Percentiles rank a stretch among this genome's conserved stretches.
These are phyloP conservation scores for Cajanus cajan DNA, from an alignment of 306 rosid genomes.

Conservation along the genomic window DNA sequence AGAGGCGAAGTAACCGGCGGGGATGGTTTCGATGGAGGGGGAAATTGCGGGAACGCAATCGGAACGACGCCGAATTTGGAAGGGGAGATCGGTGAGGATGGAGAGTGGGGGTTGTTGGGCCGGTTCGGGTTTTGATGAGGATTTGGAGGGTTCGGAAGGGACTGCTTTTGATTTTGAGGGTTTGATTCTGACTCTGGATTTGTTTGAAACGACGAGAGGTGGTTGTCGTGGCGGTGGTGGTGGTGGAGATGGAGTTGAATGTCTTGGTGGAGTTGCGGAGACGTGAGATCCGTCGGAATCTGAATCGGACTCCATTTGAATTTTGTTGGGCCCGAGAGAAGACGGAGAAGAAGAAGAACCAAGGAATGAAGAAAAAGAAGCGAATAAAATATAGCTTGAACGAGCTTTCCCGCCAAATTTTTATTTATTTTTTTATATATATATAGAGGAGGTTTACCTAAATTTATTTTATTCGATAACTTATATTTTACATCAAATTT, in stretches of 20 bases:
- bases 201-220: conserved; percentile 27
- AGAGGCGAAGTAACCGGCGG: conserved; percentile 59
- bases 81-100: conserved; percentile 45
- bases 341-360: not conserved
- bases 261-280: conserved; percentile 87
- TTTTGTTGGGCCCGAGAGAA: conserved; percentile 2
- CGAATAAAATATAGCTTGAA: not conserved
- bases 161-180: conserved; percentile 39
- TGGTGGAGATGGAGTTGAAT: conserved; percentile 34
- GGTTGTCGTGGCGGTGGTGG: conserved; percentile 25
- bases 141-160: conserved; percentile 27
- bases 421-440: not conserved
- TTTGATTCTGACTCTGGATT: conserved; percentile 29
- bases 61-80: conserved; percentile 61
- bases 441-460: too few relatives aligned
- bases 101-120: conserved; percentile 12
- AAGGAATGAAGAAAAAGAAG: not conserved
- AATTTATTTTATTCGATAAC: too few relatives aligned
- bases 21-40: conserved; percentile 54
- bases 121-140: not conserved
- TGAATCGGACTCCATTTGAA: conserved; percentile 55
- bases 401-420: conserved; percentile 33
- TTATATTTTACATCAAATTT: too few relatives aligned
- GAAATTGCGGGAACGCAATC: conserved; percentile 36
- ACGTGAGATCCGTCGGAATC: conserved; percentile 83